Percentiles rank a stretch among this genome's conserved stretches.
Conservation (phyloP, 1,139 yeast genomes). For the Saccharomyces hybrid region DNA sequence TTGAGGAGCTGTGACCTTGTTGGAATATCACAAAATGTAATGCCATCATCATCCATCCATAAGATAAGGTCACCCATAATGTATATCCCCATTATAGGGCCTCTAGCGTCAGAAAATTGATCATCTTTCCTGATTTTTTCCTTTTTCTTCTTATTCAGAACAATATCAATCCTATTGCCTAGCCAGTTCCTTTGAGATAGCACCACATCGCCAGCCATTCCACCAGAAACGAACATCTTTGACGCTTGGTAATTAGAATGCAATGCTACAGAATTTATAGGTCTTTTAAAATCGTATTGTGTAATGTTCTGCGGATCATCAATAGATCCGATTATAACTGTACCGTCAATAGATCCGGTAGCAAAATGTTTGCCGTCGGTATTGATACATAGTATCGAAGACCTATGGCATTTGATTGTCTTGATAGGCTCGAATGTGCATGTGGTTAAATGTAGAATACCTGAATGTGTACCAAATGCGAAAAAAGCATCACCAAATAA, state of each 20-base stretch:
- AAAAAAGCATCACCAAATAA: constrained; percentile 51
- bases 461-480: constrained; percentile 87
- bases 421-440: constrained; percentile 54
- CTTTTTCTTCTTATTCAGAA: constrained; percentile 46
- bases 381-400: constrained; percentile 67
- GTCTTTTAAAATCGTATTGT: constrained; percentile 79
- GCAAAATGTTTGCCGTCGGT: constrained; percentile 72
- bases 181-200: constrained; percentile 79
- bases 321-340: constrained; percentile 73
- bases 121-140: not conserved
- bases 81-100: constrained; percentile 66
- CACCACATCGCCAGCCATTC: constrained; percentile 79
- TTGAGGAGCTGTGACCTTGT: constrained; percentile 41
- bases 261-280: constrained; percentile 78
- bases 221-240: constrained; percentile 74
- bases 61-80: constrained; percentile 55
- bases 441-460: constrained; percentile 61
- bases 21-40: constrained; percentile 49
- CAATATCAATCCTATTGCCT: constrained; percentile 65
- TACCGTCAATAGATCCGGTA: constrained; percentile 90
- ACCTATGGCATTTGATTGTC: constrained; percentile 76
- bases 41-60: constrained; percentile 85
- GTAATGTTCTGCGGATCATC: constrained; percentile 54
- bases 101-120: constrained; percentile 24
- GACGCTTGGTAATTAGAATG: constrained; percentile 59